Evolutionary conservation across 495 filamentous ascomycete species (phyloP), one percentile per base, ranked within the genome.

Genomic region (Aspergillus haitiensis): DNA sequence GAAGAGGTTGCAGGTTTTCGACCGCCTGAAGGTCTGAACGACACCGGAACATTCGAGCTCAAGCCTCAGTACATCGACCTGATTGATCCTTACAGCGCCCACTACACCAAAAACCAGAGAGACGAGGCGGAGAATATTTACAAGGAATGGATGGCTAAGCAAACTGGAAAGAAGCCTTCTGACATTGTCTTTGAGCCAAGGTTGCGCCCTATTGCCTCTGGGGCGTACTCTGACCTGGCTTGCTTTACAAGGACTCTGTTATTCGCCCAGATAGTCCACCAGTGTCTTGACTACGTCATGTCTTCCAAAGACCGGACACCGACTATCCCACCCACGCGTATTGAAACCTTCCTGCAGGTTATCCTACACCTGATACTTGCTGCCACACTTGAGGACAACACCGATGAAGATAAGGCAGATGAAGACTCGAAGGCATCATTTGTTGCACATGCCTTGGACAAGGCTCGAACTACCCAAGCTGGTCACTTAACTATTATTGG

Each of bases 111-210:
- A 72, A 98, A 98, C 70, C 95, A 98, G 71, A 88, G 94, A 31
- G 94, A 99, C 65, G 94, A 99, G 69, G 90, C 93, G 0, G 94
- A 99, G 75, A 87, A 80, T 55, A 88, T 90, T 15, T 97, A 92
- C 72, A 89, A 85, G 56, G 87, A 86, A 52, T 88, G 90, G 81
- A 84, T 93, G 76, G 88, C 91, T 8, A 93, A 95, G 75, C 90
- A 89, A 75, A 92, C 88, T 0, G 93, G 94, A 2, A 89, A 90
- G 66, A 79, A 86, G 44, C 76, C 82, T 7, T 82, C 87, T 12
- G 93, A 99, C 44, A 86, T 97, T 62, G 93, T 97, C n/a, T 96
- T 88, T 68, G 93, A 97, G 71, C 92, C 94, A 3, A 92, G 85
- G 59, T 78, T 97, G 27, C 86, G 85, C n/a, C 83, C 84, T 44